Evolutionary conservation across 2,329 filamentous ascomycete species (phyloP), one percentile per base, ranked within the genome.

Genomic region (Penicillium aurantiogriseum): DNA sequence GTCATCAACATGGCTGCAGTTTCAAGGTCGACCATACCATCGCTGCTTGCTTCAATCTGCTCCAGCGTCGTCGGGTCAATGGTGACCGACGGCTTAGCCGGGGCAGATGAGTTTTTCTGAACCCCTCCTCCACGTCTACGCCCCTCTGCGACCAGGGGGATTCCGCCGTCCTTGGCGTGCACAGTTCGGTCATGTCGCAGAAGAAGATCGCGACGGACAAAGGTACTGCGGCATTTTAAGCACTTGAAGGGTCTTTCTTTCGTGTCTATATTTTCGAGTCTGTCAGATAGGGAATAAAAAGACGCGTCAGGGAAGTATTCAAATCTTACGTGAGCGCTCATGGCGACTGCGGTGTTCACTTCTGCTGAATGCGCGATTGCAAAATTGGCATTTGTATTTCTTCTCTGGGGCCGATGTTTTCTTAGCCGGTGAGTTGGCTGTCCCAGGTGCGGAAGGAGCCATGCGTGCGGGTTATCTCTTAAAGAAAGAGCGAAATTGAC

Each of bases 361-460:
- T 76, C 94, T 85, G 80, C 92, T 97, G 77, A 99, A 99, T 63
- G 94, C 94, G 77, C 94, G 86, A 79, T 92, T 92, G 82, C 94
- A 97, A 79, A 96, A 97, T 82, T 96, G 92, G 81, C 94, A 99
- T 78, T 97, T 97, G 86, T 99, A 99, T 80, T 97, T 96, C 83
- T 95, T 93, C 82, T 97, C 94, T 56, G 92, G 91, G 68, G 86
- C 88, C 68, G 88, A 80, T 61, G 88, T 82, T 80, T 95, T 96
- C 79, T 95, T 96, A 77, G 90, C 87, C 71, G 88, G 83, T 69
- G 85, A 84, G 74, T 89, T 84, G 72, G 91, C 85, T 72, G 85
- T 80, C 72, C 85, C 83, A 68, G 85, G 77, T 72, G 88, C 68
- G 61, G 69, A 70, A 49, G 76, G 73, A 69, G 76, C 75, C 75